Evolutionary conservation across 2,329 filamentous ascomycete species (phyloP).

Genomic region (Penicillium olsonii): DNA sequence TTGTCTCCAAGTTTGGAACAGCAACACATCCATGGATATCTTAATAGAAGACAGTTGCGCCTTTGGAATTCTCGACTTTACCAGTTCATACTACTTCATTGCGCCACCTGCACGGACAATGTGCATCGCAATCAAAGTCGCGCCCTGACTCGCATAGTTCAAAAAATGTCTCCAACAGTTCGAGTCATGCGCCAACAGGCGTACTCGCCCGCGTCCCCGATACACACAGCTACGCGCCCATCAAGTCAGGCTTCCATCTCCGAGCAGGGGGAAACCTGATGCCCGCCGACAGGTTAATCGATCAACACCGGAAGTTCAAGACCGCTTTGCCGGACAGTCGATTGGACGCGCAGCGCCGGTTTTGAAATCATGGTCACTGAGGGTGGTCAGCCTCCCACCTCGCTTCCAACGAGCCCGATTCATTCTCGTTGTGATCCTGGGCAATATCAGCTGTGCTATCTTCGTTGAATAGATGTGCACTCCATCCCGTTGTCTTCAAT

Average conservation of each 20-base stretch:
- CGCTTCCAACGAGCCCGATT: not conserved
- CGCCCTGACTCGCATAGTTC: not conserved
- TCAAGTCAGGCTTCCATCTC: conserved; percentile 51
- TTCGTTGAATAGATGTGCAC: not conserved
- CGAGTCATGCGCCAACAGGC: conserved; percentile 39
- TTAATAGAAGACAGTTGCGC: too few relatives aligned
- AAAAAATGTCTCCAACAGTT: not conserved
- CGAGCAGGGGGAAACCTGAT: conserved; percentile 60
- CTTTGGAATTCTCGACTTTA: not conserved
- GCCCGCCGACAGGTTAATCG: conserved; percentile 61
- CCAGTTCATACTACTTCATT: conserved; percentile 7
- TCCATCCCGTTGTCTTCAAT: not conserved
- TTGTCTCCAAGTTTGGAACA: not conserved
- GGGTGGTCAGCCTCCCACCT: conserved; percentile 47
- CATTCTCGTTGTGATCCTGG: not conserved
- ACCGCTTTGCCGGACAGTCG: conserved; percentile 54
- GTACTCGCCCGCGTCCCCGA: conserved; percentile 62
- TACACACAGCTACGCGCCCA: conserved; percentile 56
- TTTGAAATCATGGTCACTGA: conserved; percentile 59
- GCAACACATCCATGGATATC: too few relatives aligned
- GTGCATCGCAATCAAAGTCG: conserved; percentile 1
- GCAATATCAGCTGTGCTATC: not conserved
- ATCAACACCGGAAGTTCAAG: conserved; percentile 54
- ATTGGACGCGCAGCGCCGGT: conserved; percentile 55
- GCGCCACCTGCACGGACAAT: not conserved